Evolutionary conservation across 768 basidiomycete species (phyloP).

Genomic region (Astraeus odoratus): DNA sequence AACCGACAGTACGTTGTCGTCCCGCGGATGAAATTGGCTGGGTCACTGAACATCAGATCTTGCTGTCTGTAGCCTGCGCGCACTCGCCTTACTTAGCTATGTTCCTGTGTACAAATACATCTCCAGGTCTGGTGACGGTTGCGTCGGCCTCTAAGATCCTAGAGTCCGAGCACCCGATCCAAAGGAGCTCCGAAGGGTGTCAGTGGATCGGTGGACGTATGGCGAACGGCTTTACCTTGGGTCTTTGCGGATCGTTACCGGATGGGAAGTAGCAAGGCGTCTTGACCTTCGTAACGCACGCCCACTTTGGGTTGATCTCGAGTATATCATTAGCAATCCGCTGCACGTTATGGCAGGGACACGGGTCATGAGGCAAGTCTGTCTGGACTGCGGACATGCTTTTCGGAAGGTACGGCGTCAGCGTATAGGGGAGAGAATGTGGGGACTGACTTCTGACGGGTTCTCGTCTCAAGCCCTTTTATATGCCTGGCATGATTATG

Average conservation of each 20-base stretch:
- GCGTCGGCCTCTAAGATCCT: conserved; percentile 77
- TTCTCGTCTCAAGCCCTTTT: too few relatives aligned
- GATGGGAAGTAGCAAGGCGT: conserved; percentile 19
- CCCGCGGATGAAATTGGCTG: conserved; percentile 67
- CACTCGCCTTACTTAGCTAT: conserved; percentile 64
- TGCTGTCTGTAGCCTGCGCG: neutral
- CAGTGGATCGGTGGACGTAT: neutral
- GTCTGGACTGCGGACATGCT: neutral
- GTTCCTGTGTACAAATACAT: conserved; percentile 80
- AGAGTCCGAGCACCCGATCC: conserved; percentile 82
- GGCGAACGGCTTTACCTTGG: conserved; percentile 13
- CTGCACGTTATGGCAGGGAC: neutral
- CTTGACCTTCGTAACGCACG: conserved; percentile 13
- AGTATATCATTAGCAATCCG: conserved; percentile 3
- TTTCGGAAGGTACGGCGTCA: too few relatives aligned
- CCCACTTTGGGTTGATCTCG: conserved; percentile 14
- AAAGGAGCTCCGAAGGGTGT: conserved; percentile 47
- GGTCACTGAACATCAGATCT: neutral
- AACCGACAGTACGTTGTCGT: conserved; percentile 64
- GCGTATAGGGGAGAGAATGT: too few relatives aligned
- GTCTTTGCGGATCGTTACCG: conserved; percentile 5
- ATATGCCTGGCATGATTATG: too few relatives aligned
- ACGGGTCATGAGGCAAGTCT: too few relatives aligned
- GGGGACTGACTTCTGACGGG: too few relatives aligned
- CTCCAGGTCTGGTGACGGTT: conserved; percentile 63